Conservation (phyloP, 768 basidiomycete species). For the Multifurca ochricompacta region DNA sequence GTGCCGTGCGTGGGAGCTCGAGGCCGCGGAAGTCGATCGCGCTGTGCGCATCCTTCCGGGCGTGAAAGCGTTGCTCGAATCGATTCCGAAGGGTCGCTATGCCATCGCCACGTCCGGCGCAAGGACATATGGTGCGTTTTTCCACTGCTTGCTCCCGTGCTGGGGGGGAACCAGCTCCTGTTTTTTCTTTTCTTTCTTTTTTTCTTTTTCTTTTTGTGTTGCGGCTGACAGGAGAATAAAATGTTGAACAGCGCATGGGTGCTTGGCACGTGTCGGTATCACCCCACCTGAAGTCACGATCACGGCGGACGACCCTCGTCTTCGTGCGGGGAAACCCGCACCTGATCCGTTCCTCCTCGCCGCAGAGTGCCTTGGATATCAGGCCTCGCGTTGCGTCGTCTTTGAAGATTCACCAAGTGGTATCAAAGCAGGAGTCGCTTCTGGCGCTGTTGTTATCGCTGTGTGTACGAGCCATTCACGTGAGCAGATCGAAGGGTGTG, state of each 20-base stretch:
- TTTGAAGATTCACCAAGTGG: conserved; percentile 68
- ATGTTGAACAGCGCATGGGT: conserved; percentile 45
- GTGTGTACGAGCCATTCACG: conserved; percentile 68
- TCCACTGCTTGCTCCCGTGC: no score
- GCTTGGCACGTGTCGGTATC: conserved; percentile 64
- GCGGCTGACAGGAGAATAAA: conserved; percentile 10
- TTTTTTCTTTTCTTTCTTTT: no score
- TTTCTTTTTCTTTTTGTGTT: conserved; percentile 3
- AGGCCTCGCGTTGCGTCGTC: conserved; percentile 57
- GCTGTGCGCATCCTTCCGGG: conserved; percentile 67
- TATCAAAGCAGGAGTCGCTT: conserved; percentile 62
- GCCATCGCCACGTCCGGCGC: conserved; percentile 72
- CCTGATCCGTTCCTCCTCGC: conserved; percentile 60
- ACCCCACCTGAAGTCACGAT: conserved; percentile 59
- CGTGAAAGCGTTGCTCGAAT: conserved; percentile 54
- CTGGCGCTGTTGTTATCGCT: conserved; percentile 66
- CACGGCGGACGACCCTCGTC: conserved; percentile 68
- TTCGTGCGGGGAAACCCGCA: conserved; percentile 57
- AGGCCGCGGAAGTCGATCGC: conserved; percentile 49
- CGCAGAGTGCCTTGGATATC: conserved; percentile 48
- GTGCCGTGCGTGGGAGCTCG: conserved; percentile 46
- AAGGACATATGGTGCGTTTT: conserved; percentile 58
- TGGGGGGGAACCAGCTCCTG: no score
- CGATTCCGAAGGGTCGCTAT: conserved; percentile 57
- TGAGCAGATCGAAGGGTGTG: conserved; percentile 43